Percentiles rank a stretch among this genome's conserved stretches.
Evolutionary conservation across 2,329 filamentous ascomycete genomes (phyloP).

Genomic region (Botrytis byssoidea): DNA sequence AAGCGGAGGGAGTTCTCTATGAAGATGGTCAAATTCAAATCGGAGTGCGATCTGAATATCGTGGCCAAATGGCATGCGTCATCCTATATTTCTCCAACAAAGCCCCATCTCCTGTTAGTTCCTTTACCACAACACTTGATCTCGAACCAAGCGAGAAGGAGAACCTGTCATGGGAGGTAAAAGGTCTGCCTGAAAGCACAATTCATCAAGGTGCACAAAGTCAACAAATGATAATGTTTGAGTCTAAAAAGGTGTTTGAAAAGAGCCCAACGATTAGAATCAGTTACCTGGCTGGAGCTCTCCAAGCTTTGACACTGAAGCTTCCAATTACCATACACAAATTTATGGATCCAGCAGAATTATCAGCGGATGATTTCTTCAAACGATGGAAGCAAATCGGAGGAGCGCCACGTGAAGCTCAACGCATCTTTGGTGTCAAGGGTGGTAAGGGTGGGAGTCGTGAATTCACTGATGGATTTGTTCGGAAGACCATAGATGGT

Average conservation of each 20-base stretch:
- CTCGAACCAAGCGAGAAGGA: slow-evolving; percentile 65
- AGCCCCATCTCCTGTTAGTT: slow-evolving; percentile 77
- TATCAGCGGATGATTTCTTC: slow-evolving; percentile 93
- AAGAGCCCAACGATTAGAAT: slow-evolving; percentile 89
- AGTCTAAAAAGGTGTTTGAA: slow-evolving; percentile 76
- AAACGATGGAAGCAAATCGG: slow-evolving; percentile 99
- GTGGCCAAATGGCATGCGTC: slow-evolving; percentile 89
- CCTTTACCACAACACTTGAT: slow-evolving; percentile 92
- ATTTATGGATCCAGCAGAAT: slow-evolving; percentile 90
- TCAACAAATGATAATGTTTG: slow-evolving; percentile 93
- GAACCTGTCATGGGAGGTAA: slow-evolving; percentile 79
- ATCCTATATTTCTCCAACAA: slow-evolving; percentile 98
- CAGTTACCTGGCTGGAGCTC: slow-evolving; percentile 87
- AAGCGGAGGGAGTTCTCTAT: slow-evolving; percentile 83
- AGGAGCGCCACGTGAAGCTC: slow-evolving; percentile 79
- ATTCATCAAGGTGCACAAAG: slow-evolving; percentile 74
- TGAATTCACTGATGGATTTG: slow-evolving; percentile 68
- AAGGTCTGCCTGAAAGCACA: slow-evolving; percentile 80
- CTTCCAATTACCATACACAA: slow-evolving; percentile 87
- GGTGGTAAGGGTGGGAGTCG: slow-evolving; percentile 53
- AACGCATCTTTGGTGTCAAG: slow-evolving; percentile 75
- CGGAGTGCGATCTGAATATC: slow-evolving; percentile 88
- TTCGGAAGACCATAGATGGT: slow-evolving; percentile 71
- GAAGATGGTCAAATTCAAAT: slow-evolving; percentile 94
- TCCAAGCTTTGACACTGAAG: slow-evolving; percentile 90